These are phyloP conservation scores for Forsythia suspensa DNA, from an alignment of 257 asterid species.

Conservation along the genomic window DNA sequence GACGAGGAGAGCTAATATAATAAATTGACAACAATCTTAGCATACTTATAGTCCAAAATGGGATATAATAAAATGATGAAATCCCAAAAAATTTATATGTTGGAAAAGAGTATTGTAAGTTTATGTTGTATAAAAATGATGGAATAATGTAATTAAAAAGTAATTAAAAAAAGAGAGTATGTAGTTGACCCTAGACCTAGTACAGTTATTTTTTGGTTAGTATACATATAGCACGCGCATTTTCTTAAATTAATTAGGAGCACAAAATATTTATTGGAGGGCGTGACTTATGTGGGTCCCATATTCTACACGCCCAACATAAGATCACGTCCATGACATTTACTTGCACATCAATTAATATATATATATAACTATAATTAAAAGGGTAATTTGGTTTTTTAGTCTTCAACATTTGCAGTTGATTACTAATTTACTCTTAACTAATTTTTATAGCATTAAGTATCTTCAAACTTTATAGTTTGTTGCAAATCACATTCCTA, in stretches of 20 bases:
- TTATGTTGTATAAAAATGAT: background rate
- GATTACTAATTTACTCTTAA: too few relatives aligned
- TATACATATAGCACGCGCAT: constrained; percentile 46
- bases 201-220: background rate
- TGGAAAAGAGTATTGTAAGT: background rate
- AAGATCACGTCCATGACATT: constrained; percentile 27
- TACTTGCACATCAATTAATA: constrained; percentile 5
- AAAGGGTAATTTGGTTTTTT: too few relatives aligned
- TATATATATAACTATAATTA: too few relatives aligned
- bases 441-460: too few relatives aligned
- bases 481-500: too few relatives aligned
- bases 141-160: background rate
- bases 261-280: constrained; percentile 26
- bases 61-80: background rate
- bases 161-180: background rate
- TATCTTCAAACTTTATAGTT: too few relatives aligned
- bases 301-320: constrained; percentile 50
- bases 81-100: background rate
- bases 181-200: background rate
- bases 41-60: background rate
- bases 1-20: too few relatives aligned
- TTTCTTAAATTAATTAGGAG: constrained; percentile 25
- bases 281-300: constrained; percentile 60
- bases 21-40: too few relatives aligned
- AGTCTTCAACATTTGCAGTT: too few relatives aligned